Evolutionary conservation across 208 protist species (phyloP).

Genomic region (Acanthamoeba culbertsoni): DNA sequence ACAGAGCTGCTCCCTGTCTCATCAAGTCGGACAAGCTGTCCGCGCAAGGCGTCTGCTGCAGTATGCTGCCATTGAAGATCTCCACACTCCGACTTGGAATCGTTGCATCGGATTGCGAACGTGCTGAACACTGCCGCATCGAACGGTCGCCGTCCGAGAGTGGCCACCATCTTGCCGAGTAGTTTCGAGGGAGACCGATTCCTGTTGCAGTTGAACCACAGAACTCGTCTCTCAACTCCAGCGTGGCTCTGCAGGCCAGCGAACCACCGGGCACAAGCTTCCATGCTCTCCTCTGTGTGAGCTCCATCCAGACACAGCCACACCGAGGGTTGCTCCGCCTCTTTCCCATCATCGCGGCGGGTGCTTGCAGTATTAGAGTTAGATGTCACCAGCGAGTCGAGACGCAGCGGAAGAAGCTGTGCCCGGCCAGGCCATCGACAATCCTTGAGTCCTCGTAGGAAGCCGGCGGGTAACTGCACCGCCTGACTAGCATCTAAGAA

Average conservation of each 20-base stretch:
- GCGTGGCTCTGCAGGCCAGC: not conserved
- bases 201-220: conserved; percentile 43
- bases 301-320: conserved; percentile 47
- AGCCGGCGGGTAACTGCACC: not conserved
- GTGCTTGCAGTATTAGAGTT: too few species aligned
- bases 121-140: conserved; percentile 26
- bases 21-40: too few species aligned
- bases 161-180: not conserved
- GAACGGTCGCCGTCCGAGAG: not conserved
- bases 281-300: conserved; percentile 54
- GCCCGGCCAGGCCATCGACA: conserved; percentile 43
- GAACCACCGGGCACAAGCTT: conserved; percentile 43
- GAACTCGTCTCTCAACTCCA: not conserved
- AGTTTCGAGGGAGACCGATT: not conserved
- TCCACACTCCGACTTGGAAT: not conserved
- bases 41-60: not conserved
- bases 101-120: not conserved
- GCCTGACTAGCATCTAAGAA: not conserved
- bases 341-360: too few species aligned
- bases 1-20: too few species aligned
- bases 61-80: not conserved
- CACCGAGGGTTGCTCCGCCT: too few species aligned
- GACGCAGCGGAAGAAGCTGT: too few species aligned
- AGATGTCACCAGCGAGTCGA: too few species aligned
- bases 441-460: not conserved